A percentile compares a stretch with the other conserved stretches of the same genome.
These are phyloP conservation scores for Hymenoscyphus scutula DNA, from an alignment of 2,329 filamentous ascomycete species.

Conservation along the genomic window DNA sequence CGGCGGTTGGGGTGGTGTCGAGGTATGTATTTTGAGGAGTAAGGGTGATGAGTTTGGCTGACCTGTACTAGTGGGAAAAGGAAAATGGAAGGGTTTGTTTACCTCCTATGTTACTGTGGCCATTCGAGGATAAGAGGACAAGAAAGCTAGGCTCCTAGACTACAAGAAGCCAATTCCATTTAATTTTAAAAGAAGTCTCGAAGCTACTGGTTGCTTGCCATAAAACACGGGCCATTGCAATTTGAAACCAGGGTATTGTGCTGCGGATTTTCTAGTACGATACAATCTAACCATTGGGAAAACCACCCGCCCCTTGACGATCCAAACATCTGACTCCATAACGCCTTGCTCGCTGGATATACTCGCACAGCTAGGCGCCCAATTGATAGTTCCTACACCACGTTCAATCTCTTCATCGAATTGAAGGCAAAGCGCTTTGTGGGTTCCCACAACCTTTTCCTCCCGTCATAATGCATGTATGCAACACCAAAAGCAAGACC, in stretches of 20 bases:
- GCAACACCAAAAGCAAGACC: not conserved
- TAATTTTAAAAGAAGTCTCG: no score
- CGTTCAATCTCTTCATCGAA: not conserved
- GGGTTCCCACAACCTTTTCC: not conserved
- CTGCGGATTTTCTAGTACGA: no score
- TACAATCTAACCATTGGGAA: no score
- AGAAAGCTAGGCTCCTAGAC: not conserved
- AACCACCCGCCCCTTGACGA: not conserved
- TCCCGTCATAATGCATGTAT: not conserved
- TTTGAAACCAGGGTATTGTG: no score
- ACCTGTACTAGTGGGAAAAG: conserved; percentile 9
- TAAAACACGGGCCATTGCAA: no score
- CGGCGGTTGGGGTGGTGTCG: not conserved
- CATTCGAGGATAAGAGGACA: not conserved
- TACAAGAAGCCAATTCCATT: no score
- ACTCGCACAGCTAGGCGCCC: not conserved
- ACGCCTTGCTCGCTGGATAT: not conserved
- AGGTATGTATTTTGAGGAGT: conserved; percentile 44
- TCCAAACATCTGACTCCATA: not conserved
- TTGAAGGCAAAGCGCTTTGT: not conserved
- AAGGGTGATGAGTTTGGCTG: not conserved
- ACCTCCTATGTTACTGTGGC: conserved; percentile 3
- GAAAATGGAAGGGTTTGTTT: conserved; percentile 8
- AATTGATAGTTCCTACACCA: not conserved
- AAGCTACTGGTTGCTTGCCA: no score